Conservation (phyloP, 2,329 filamentous ascomycete species). For the Calonectria multiphialidica region DNA sequence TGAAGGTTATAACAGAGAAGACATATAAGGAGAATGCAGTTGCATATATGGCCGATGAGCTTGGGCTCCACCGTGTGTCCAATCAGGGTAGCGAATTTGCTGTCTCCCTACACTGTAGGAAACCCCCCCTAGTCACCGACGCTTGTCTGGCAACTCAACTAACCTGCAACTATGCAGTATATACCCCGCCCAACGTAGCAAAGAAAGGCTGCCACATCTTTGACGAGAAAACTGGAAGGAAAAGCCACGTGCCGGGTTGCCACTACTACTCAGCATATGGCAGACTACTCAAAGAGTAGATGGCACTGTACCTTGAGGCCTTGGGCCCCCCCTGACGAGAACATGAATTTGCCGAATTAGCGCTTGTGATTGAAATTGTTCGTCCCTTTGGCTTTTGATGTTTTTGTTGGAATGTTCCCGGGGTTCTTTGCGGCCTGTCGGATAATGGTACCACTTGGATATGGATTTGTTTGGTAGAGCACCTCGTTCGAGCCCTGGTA, state of each 20-base stretch:
- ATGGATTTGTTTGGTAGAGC: not conserved
- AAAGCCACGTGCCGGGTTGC: conserved; percentile 77
- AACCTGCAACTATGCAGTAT: conserved; percentile 64
- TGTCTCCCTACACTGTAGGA: conserved; percentile 82
- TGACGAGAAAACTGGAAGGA: conserved; percentile 80
- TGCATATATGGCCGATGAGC: conserved; percentile 91
- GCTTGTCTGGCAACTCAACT: conserved; percentile 46
- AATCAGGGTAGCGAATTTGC: conserved; percentile 83
- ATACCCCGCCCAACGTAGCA: conserved; percentile 91
- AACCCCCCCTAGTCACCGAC: conserved; percentile 35
- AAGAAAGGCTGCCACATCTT: conserved; percentile 86
- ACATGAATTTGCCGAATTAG: conserved; percentile 37
- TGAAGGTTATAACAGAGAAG: conserved; percentile 75
- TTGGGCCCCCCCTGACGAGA: conserved; percentile 28
- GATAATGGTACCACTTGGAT: conserved; percentile 13
- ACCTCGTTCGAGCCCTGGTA: conserved; percentile 20
- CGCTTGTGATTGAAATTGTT: conserved; percentile 24
- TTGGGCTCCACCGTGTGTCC: conserved; percentile 86
- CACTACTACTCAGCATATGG: conserved; percentile 78
- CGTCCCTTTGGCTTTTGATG: conserved; percentile 18
- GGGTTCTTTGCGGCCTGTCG: conserved; percentile 17
- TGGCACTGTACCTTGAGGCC: not conserved
- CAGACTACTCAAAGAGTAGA: conserved; percentile 55
- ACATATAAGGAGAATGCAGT: conserved; percentile 79
- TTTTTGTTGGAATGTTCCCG: conserved; percentile 17